Base-by-base conservation (phyloP, 306 rosid genomes). In the Dryas drummondii region DNA sequence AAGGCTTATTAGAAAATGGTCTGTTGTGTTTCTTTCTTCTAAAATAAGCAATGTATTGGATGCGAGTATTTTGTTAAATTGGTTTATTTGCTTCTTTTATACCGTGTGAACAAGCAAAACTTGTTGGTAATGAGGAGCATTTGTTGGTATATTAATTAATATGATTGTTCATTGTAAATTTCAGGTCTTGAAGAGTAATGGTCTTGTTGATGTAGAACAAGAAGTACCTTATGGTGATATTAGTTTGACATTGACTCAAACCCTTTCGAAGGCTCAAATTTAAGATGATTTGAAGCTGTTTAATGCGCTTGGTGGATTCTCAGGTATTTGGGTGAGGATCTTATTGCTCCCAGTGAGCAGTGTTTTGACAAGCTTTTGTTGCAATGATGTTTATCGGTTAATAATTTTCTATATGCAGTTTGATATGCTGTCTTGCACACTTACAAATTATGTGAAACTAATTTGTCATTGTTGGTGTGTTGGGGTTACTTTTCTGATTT, bases 111-210 rank as follows among this genome's bases (percentile, higher is more conserved):
- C 37, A 55, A 53, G 17, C 12, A 22, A 61, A 45, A 44, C 16
- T 60, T 60, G 50, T 52, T 44, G 51, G 48, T 2, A 8, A 16
- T 1, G 16, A 7, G 6, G 37, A 41, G 53, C 6, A 5, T 5
- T 15, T 58, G 1, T n/a, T 17, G 66, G 47, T 32, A 37, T 5
- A 1, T 40, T 59, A 12, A 37, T 50, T 42, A 42, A 59, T 22
- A 32, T 81, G 78, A 76, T 52, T 65, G 45, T 78, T 80, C 41
- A 19, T 53, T 68, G 78, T 61, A 49, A 27, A 58, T 74, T 53
- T 27, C 88, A 91, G 98, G 97, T 90, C 64, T 84, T 94, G 81
- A 88, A 87, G 86, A 90, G 86, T 67, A 76, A 74, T 64, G 82
- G 72, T 62, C 88, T 90, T 44, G 46, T 90, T 80, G 89, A 90